Percentiles rank a stretch among this genome's conserved stretches.
Conservation (phyloP, 768 basidiomycete species). For the Cystobasidium ongulense region DNA sequence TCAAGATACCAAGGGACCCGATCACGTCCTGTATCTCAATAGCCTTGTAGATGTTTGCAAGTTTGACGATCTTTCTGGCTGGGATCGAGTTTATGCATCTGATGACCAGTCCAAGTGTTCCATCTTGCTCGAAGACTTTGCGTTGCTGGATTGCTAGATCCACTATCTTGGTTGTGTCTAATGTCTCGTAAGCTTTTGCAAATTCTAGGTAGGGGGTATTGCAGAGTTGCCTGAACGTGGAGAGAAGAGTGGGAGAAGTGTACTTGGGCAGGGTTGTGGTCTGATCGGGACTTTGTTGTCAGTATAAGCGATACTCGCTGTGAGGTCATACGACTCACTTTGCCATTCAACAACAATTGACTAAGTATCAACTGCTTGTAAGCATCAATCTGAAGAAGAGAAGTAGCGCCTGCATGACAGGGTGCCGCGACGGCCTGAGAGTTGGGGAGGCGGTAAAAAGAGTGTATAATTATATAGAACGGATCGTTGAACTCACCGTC, state of each 20-base stretch:
- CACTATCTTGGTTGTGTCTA: constrained; percentile 44
- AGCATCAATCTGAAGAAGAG: constrained; percentile 69
- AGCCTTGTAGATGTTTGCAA: constrained; percentile 65
- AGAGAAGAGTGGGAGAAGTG: constrained; percentile 54
- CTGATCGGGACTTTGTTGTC: constrained; percentile 33
- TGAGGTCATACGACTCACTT: no score
- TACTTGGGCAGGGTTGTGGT: constrained; percentile 60
- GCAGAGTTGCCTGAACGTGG: constrained; percentile 58
- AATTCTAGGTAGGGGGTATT: constrained; percentile 54
- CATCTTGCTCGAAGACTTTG: constrained; percentile 54
- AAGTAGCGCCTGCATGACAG: constrained; percentile 50
- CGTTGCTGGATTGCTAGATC: constrained; percentile 55
- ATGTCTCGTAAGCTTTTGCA: constrained; percentile 55
- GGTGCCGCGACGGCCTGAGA: constrained; percentile 49
- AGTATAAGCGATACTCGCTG: no score
- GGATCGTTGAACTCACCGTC: constrained; percentile 54
- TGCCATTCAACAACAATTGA: constrained; percentile 68
- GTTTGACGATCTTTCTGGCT: constrained; percentile 67
- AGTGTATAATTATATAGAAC: not conserved
- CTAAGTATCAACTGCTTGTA: constrained; percentile 72
- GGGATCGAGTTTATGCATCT: constrained; percentile 64
- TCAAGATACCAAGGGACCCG: not conserved
- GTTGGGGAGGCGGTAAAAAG: not conserved
- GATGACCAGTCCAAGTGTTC: constrained; percentile 61
- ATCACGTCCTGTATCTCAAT: constrained; percentile 43